Percentiles rank a stretch among this genome's conserved stretches.
These are phyloP conservation scores for Diaporthe citriasiana DNA, from an alignment of 2,329 filamentous ascomycete species.

Conservation along the genomic window DNA sequence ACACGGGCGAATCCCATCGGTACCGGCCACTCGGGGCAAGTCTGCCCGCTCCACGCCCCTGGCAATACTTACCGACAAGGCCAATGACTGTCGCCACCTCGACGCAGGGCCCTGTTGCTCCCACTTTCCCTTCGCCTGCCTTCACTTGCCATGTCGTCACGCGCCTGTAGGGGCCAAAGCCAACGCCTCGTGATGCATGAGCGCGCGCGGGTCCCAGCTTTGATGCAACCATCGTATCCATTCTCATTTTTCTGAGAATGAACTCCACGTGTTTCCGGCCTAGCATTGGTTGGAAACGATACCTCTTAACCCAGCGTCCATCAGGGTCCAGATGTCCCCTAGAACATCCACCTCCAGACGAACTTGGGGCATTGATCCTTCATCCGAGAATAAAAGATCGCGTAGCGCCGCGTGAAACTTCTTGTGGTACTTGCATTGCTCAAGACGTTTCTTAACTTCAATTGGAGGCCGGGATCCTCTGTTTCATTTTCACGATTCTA, in stretches of 20 bases:
- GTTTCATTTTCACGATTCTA: not conserved
- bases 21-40: slow-evolving; percentile 8
- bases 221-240: slow-evolving; percentile 17
- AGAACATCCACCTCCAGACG: not conserved
- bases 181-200: slow-evolving; percentile 5
- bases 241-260: not conserved
- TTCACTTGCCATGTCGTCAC: not conserved
- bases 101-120: not conserved
- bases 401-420: slow-evolving; percentile 2
- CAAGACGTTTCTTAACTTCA: slow-evolving; percentile 4
- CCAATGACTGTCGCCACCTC: not conserved
- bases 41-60: not conserved
- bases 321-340: slow-evolving; percentile 18
- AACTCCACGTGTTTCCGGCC: not conserved
- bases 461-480: slow-evolving; percentile 7
- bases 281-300: not conserved
- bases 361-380: not conserved
- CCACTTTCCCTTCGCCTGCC: not conserved
- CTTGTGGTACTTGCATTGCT: not conserved
- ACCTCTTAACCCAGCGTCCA: not conserved
- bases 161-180: slow-evolving; percentile 8
- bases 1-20: slow-evolving; percentile 3
- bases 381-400: slow-evolving; percentile 16
- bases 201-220: slow-evolving; percentile 19
- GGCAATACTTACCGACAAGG: not conserved